These are phyloP conservation scores for Syzygium oleosum DNA, from an alignment of 345 rosid species.

Conservation along the genomic window DNA sequence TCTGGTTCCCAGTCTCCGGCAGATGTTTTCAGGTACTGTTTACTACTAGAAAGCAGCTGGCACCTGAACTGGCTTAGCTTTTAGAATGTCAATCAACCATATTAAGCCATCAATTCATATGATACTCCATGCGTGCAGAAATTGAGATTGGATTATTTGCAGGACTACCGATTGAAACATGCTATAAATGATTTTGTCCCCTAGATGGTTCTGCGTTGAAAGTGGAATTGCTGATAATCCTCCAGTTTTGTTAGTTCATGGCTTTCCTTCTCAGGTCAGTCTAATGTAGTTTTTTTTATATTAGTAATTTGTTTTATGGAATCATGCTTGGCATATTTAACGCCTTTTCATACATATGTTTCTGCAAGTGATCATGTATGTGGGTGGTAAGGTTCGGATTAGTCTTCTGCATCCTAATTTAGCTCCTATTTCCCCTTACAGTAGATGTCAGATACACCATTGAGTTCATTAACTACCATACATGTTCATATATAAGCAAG, in stretches of 20 bases:
- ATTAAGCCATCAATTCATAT: not conserved
- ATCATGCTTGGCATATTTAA: not conserved
- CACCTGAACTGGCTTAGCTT: not conserved
- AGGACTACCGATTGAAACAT: slow-evolving; percentile 42
- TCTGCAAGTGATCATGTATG: not conserved
- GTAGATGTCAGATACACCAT: not conserved
- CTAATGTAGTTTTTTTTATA: not conserved
- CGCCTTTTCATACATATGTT: not conserved
- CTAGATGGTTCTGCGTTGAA: slow-evolving; percentile 94
- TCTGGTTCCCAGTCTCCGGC: slow-evolving; percentile 64
- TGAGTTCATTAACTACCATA: not conserved
- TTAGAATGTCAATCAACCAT: not conserved
- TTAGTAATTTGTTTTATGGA: not conserved
- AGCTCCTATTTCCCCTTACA: not conserved
- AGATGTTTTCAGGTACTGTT: slow-evolving; percentile 61
- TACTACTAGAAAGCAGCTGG: not conserved
- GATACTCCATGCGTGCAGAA: slow-evolving; percentile 8
- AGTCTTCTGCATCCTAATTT: not conserved
- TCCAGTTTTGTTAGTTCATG: slow-evolving; percentile 69
- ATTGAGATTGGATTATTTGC: slow-evolving; percentile 46
- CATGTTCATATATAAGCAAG: not conserved
- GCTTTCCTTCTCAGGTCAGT: slow-evolving; percentile 87
- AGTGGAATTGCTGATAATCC: slow-evolving; percentile 53
- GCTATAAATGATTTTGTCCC: slow-evolving; percentile 50
- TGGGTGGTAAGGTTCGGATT: not conserved